Percentiles rank a stretch among this genome's conserved stretches.
These are phyloP conservation scores for Epichloe coenophiala DNA, from an alignment of 2,329 filamentous ascomycete species.

Conservation along the genomic window DNA sequence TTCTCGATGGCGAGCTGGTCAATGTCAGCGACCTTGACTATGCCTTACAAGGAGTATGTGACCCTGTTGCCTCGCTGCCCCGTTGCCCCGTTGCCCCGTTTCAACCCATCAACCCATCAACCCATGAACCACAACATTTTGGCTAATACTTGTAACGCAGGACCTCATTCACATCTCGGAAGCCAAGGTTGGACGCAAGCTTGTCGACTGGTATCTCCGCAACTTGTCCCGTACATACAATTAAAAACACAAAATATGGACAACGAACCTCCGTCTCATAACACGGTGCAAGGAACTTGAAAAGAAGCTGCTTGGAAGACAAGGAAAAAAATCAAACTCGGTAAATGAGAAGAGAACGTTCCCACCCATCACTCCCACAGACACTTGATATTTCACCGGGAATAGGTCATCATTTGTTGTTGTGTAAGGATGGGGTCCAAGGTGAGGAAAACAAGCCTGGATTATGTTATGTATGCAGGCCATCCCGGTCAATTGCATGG, in stretches of 20 bases:
- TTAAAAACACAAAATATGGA: slow-evolving; percentile 10
- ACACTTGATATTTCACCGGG: background rate
- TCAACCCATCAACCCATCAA: too few relatives aligned
- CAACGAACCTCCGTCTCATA: background rate
- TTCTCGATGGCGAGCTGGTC: slow-evolving; percentile 84
- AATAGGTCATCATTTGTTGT: background rate
- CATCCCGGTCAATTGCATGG: slow-evolving; percentile 22
- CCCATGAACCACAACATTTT: background rate
- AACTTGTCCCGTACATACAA: slow-evolving; percentile 93
- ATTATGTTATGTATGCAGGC: slow-evolving; percentile 13
- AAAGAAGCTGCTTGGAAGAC: background rate
- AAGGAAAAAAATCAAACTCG: background rate
- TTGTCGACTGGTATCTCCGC: slow-evolving; percentile 98
- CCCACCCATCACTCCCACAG: background rate
- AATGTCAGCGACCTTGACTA: slow-evolving; percentile 96
- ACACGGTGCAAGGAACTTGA: background rate
- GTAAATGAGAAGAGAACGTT: background rate
- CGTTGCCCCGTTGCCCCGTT: background rate
- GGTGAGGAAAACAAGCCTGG: background rate
- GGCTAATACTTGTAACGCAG: slow-evolving; percentile 27
- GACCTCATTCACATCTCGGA: slow-evolving; percentile 98
- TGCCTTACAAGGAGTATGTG: slow-evolving; percentile 78
- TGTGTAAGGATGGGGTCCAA: background rate
- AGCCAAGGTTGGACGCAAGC: slow-evolving; percentile 90
- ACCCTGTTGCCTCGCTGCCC: background rate